These are phyloP conservation scores for Geotrichum restrictum DNA, from an alignment of 1,139 yeast genomes.

Conservation along the genomic window DNA sequence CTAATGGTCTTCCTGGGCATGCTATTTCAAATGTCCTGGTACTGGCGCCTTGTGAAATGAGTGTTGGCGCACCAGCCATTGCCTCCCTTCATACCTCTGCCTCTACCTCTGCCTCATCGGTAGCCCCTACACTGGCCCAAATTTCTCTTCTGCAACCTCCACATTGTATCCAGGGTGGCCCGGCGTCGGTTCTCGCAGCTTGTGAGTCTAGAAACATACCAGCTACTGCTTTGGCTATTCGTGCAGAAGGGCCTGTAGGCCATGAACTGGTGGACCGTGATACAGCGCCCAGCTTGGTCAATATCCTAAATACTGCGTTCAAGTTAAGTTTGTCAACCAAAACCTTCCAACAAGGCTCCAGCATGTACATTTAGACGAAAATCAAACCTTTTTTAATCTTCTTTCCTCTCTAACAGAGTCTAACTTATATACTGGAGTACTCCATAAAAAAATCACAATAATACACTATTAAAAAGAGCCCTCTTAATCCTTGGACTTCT, in stretches of 20 bases:
- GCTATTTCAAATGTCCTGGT: neutral
- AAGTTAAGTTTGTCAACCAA: constrained; percentile 15
- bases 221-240: constrained; percentile 29
- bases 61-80: constrained; percentile 1
- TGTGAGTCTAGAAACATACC: constrained; percentile 24
- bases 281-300: constrained; percentile 18
- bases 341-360: constrained; percentile 21
- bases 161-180: constrained; percentile 30
- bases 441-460: constrained; percentile 13
- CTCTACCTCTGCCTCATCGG: too few species aligned
- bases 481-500: constrained; percentile 35
- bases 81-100: neutral
- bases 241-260: constrained; percentile 35
- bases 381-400: neutral
- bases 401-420: neutral
- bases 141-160: constrained; percentile 27
- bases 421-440: neutral
- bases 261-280: constrained; percentile 31
- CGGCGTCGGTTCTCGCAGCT: constrained; percentile 30
- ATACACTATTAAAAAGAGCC: constrained; percentile 17
- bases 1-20: neutral
- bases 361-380: constrained; percentile 27
- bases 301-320: constrained; percentile 17
- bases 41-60: constrained; percentile 13
- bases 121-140: neutral